Base-by-base conservation (phyloP, 306 rosid genomes). In the Trifolium dubium region DNA sequence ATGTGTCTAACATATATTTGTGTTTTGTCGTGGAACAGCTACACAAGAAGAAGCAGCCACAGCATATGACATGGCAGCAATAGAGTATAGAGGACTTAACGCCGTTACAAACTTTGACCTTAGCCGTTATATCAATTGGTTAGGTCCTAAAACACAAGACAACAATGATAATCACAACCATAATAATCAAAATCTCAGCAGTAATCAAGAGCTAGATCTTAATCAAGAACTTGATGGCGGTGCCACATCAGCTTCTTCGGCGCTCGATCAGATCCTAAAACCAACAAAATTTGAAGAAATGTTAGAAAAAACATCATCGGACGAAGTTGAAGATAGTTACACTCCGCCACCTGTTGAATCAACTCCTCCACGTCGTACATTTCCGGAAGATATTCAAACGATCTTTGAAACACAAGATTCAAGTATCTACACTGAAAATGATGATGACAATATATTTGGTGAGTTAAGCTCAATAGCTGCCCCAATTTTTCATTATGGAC, bases 11-110 rank as follows among this genome's bases (percentile, higher is more conserved):
- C 10, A 12, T 68, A 14, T 10, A 5, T 14, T 50, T 37, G 40
- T 37, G 40, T 32, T 55, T 5, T 72, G 23, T 10, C 39, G 61
- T 64, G 64, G 7, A 40, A 32, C 82, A 91, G 98, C 98, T 70
- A 91, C 98, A 30, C 98, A 93, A 79, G 98, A 93, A 83, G 98
- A 93, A 80, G 97, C 98, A 37, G 98, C 98, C 40, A 76, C 78
- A 2, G 98, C 98, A 14, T 93, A 93, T 80, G 98, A 93, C 76
- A 77, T 78, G 85, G 98, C 98, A 40, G 98, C 98, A 10, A 88
- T 93, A 72, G 88, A 91, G 68, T 82, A 91, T 14, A 89, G 97
- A 5, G 98, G 98, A 74, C 88, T 91, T 75, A 89, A 93, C 72
- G 98, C 98, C 46, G 88, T 93, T 75, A 93, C 98, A 28, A 93